phyloP scores from a whole-genome alignment of 768 basidiomycete species.

The Boletus tomentosulus region DNA sequence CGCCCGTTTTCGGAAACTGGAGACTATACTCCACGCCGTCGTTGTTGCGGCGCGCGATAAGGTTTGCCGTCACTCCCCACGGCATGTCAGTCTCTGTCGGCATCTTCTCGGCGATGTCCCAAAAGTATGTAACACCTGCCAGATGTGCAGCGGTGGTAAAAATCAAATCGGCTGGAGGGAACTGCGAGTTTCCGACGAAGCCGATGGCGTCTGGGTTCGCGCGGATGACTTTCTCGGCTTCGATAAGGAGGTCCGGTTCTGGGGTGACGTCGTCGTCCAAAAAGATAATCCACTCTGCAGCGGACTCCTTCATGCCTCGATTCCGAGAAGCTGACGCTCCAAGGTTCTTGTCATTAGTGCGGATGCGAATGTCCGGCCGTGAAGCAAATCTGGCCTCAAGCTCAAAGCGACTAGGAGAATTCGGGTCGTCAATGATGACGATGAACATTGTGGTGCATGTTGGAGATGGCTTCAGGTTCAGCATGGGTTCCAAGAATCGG shows the following conservation, averaged over 20 bases:
- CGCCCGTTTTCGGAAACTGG: constrained; percentile 57
- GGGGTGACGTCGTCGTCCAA: constrained; percentile 59
- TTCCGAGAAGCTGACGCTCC: constrained; percentile 56
- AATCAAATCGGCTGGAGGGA: constrained; percentile 44
- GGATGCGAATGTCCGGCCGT: constrained; percentile 51
- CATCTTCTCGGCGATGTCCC: constrained; percentile 55
- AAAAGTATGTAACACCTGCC: constrained; percentile 56
- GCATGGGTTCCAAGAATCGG: constrained; percentile 39
- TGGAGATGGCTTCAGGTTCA: constrained; percentile 39
- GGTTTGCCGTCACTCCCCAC: constrained; percentile 62
- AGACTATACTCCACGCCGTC: constrained; percentile 46
- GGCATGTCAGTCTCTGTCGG: constrained; percentile 41
- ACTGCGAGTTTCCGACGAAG: constrained; percentile 49
- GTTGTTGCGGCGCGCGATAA: constrained; percentile 43
- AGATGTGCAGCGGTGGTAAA: constrained; percentile 54
- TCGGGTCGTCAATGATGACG: constrained; percentile 54
- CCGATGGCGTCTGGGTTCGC: constrained; percentile 45
- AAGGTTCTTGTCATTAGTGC: constrained; percentile 42
- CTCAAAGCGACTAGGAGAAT: constrained; percentile 35
- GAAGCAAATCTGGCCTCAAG: constrained; percentile 39
- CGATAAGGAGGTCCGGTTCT: constrained; percentile 37
- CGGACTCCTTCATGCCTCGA: constrained; percentile 48
- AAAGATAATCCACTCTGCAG: constrained; percentile 56
- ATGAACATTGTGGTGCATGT: constrained; percentile 52
- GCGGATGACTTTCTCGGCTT: constrained; percentile 46